Evolutionary conservation across 169 alveolate species (phyloP).

Genomic region (Eimeria tenella): DNA sequence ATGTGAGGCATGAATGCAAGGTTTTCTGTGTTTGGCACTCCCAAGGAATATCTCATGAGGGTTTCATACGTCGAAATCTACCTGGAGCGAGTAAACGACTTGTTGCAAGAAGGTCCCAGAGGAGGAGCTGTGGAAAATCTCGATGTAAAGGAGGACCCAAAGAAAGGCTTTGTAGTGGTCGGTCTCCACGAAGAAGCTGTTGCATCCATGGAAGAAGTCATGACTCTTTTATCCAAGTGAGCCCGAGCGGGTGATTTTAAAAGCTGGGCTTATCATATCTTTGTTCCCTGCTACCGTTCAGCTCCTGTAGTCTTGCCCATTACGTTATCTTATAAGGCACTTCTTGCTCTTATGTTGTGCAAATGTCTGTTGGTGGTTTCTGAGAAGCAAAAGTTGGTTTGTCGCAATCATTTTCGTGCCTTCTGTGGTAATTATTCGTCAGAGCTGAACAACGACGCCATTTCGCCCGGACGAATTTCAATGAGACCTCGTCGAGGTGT

Average conservation of each 20-base stretch:
- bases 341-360: no score
- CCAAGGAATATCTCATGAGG: constrained; percentile 87
- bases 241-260: constrained; percentile 1
- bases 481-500: constrained; percentile 87
- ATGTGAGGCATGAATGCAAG: background rate
- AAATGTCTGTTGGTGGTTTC: no score
- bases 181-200: constrained; percentile 89
- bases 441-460: constrained; percentile 90
- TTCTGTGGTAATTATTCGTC: background rate
- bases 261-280: no score
- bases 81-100: constrained; percentile 91
- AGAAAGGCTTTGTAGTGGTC: constrained; percentile 88
- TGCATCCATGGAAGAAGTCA: constrained; percentile 87
- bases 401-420: background rate
- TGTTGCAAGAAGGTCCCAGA: constrained; percentile 86
- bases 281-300: background rate
- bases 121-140: constrained; percentile 86
- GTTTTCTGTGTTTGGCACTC: background rate
- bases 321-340: background rate
- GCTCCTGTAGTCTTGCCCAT: background rate
- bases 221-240: constrained; percentile 83
- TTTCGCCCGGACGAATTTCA: constrained; percentile 89
- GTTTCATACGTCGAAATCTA: constrained; percentile 90
- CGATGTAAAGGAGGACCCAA: constrained; percentile 91
- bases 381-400: no score